Conservation (phyloP, 2,329 filamentous ascomycete species). For the Nigrograna mackinnonii region DNA sequence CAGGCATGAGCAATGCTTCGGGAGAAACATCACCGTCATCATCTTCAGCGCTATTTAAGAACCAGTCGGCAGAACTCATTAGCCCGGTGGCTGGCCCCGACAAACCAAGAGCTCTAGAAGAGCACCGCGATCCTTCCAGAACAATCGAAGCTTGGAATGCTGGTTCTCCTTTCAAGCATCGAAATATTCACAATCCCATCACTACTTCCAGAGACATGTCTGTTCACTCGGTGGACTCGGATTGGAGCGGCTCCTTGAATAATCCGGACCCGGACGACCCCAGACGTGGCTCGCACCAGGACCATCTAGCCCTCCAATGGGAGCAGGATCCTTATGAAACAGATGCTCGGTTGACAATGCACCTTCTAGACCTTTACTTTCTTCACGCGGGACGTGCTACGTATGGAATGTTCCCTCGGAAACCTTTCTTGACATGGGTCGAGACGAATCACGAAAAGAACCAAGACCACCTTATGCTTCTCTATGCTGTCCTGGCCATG, state of each 20-base stretch:
- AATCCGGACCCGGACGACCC: conserved; percentile 28
- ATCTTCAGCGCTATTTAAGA: conserved; percentile 34
- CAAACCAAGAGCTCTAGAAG: conserved; percentile 30
- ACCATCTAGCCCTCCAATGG: conserved; percentile 45
- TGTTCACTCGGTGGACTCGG: conserved; percentile 36
- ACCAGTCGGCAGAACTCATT: conserved; percentile 29
- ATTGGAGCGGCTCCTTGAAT: conserved; percentile 35
- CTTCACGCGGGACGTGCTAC: conserved; percentile 58
- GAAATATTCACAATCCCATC: conserved; percentile 26
- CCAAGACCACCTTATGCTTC: conserved; percentile 60
- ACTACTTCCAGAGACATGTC: conserved; percentile 33
- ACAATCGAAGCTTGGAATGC: conserved; percentile 31
- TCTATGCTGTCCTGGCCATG: conserved; percentile 63
- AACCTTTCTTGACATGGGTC: conserved; percentile 60
- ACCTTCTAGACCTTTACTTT: conserved; percentile 62
- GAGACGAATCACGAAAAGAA: conserved; percentile 52
- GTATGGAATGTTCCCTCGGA: conserved; percentile 60
- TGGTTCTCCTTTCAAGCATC: conserved; percentile 26
- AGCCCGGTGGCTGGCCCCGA: conserved; percentile 32
- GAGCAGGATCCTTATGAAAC: conserved; percentile 58
- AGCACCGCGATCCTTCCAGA: conserved; percentile 30
- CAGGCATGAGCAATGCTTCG: conserved; percentile 33
- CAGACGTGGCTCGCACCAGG: conserved; percentile 34
- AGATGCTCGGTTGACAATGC: conserved; percentile 53
- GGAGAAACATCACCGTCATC: conserved; percentile 36